Percentiles rank a stretch among this genome's conserved stretches.
These are phyloP conservation scores for Xylariaceae sp. DNA, from an alignment of 2,329 filamentous ascomycete genomes.

Conservation along the genomic window DNA sequence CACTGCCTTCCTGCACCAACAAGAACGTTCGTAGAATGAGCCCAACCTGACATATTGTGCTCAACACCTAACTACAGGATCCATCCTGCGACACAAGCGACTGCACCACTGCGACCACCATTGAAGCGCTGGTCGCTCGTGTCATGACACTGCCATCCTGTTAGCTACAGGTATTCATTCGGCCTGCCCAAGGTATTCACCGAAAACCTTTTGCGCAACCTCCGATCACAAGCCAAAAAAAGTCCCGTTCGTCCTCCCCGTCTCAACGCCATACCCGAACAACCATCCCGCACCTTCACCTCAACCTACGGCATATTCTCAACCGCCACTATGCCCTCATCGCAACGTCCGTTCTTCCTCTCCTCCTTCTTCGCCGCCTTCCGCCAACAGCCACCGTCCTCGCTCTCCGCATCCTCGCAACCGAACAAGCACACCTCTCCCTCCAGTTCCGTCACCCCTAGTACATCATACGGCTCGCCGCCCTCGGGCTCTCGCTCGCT, in stretches of 20 bases:
- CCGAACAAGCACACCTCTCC: slow-evolving; percentile 25
- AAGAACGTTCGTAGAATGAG: too few species aligned
- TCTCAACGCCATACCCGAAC: background rate
- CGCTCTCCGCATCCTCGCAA: slow-evolving; percentile 25
- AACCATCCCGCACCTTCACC: background rate
- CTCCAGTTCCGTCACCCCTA: slow-evolving; percentile 7
- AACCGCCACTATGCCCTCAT: slow-evolving; percentile 23
- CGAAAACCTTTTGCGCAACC: background rate
- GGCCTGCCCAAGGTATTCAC: background rate
- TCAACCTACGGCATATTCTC: background rate
- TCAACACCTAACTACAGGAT: too few species aligned
- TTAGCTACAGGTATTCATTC: background rate
- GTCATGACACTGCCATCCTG: background rate
- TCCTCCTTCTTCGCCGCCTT: slow-evolving; percentile 31
- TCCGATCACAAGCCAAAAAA: slow-evolving; percentile 6
- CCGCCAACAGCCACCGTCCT: slow-evolving; percentile 22
- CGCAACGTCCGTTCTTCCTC: slow-evolving; percentile 31
- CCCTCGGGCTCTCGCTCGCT: slow-evolving; percentile 13
- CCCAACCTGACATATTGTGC: too few species aligned
- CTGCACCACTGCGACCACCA: background rate
- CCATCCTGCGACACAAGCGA: background rate
- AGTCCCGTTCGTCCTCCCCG: background rate
- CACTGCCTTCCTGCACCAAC: background rate
- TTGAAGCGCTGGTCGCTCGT: slow-evolving; percentile 1
- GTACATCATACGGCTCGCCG: slow-evolving; percentile 6